Evolutionary conservation across 2,329 filamentous ascomycete genomes (phyloP).

Genomic region (Colletotrichum spinosum): DNA sequence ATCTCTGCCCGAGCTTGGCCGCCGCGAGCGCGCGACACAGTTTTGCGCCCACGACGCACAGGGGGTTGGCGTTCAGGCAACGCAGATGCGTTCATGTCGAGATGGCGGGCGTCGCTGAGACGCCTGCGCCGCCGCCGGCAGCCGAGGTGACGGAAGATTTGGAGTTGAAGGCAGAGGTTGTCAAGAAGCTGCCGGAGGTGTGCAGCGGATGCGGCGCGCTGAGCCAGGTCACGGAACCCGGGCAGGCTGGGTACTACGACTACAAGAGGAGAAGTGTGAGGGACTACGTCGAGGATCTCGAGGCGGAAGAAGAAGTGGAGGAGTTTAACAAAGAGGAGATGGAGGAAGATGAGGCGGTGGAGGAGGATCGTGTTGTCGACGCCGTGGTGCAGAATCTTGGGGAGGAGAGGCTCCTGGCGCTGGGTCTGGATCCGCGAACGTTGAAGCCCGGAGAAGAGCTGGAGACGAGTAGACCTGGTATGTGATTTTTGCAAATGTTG

Average conservation of each 20-base stretch:
- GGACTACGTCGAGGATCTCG: constrained; percentile 56
- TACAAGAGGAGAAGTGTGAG: constrained; percentile 62
- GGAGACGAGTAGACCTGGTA: constrained; percentile 32
- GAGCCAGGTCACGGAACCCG: constrained; percentile 64
- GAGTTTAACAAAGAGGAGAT: background rate
- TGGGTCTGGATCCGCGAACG: constrained; percentile 58
- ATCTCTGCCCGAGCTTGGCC: constrained; percentile 55
- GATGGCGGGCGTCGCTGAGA: background rate
- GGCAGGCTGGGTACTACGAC: constrained; percentile 69
- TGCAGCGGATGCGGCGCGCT: constrained; percentile 76
- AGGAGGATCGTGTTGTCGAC: constrained; percentile 61
- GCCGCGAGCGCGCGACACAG: constrained; percentile 8
- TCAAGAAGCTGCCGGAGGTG: constrained; percentile 60
- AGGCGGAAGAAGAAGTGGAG: constrained; percentile 32
- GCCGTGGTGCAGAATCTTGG: constrained; percentile 58
- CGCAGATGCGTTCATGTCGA: constrained; percentile 44
- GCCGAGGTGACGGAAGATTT: constrained; percentile 1
- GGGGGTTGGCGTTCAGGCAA: constrained; percentile 32
- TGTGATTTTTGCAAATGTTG: background rate
- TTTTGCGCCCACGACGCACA: constrained; percentile 38
- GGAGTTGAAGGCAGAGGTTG: background rate
- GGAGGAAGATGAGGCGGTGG: constrained; percentile 15
- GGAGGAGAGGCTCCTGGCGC: constrained; percentile 53
- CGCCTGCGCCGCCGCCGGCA: constrained; percentile 3
- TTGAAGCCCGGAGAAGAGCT: constrained; percentile 48